Conservation (phyloP, 2,329 filamentous ascomycete species). For the Pleomassaria siparia region DNA sequence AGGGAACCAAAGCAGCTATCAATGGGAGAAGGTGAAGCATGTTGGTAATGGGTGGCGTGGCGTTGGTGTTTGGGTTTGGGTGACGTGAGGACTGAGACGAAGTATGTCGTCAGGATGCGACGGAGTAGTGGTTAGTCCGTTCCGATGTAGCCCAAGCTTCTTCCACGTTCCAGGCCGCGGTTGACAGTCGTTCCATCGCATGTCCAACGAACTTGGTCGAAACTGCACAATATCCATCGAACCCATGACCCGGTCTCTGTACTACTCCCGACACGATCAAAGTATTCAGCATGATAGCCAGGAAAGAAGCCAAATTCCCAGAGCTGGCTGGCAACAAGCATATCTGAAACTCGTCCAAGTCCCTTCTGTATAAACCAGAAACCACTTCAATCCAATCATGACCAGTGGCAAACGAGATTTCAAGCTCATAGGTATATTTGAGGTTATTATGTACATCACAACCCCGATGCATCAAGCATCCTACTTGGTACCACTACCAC, state of each 20-base stretch:
- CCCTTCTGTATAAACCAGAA: too few relatives aligned
- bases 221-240: too few relatives aligned
- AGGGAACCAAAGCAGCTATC: conserved; percentile 1
- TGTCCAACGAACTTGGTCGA: too few relatives aligned
- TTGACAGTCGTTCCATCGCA: too few relatives aligned
- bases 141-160: conserved; percentile 1
- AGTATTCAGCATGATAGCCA: too few relatives aligned
- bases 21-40: conserved; percentile 8
- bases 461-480: conserved; percentile 1
- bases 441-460: conserved; percentile 1
- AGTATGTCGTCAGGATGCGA: conserved; percentile 2
- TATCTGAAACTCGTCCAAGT: too few relatives aligned
- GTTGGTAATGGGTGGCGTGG: neutral
- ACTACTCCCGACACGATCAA: too few relatives aligned
- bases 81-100: neutral
- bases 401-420: neutral
- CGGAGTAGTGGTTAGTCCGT: neutral
- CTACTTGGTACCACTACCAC: too few relatives aligned
- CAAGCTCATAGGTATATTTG: conserved; percentile 2
- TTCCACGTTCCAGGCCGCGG: too few relatives aligned
- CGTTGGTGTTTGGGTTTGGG: neutral
- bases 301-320: too few relatives aligned
- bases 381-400: neutral
- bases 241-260: too few relatives aligned
- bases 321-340: too few relatives aligned